Evolutionary conservation across 176 grass and related monocot species (phyloP), one percentile per base, ranked within the genome.

Genomic region (Rhynchospora breviuscula): DNA sequence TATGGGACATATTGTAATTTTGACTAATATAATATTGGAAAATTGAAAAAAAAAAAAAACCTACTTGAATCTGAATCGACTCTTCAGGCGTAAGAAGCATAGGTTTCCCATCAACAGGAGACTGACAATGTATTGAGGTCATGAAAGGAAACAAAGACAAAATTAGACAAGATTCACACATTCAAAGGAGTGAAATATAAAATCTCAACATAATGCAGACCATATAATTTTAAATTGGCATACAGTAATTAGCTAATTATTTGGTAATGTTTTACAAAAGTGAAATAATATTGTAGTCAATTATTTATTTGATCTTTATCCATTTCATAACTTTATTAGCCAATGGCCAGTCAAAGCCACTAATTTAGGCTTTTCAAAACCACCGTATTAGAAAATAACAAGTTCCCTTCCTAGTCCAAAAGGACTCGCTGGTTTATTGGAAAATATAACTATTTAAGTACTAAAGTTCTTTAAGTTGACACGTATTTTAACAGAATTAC

Each of bases 81-180:
- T 95, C 92, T 83, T 95, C 95, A 78, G 92, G 95, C 48, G 95
- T 98, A 79, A 98, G 86, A 45, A 98, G 92, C 95, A 95, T 95
- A 21, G 91, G 92, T 78, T 98, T 95, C 82, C 91, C 95, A 88
- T 98, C 95, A 91, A 98, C 90, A 73, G 95, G 95, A 73, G 95
- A 98, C 95, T 98, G 1, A 23, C 22, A 63, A 64, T 56, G 13
- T 47, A 48, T 71, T 71, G 35, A 47, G 1, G 46, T 76, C 47
- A 76, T 54, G 72, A 47, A 76, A 54, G 46, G 72, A 76, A 76
- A 54, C 48, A 76, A 54, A 29, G 10, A 76, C 5, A 76, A 76
- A 56, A 25, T 76, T 48, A 54, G 48, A 29, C 26, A 4, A 76
- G 18, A 13, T 25, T 23, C 1, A 74, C 2, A 73, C 22, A 22